Conservation (phyloP, 441 rosid genomes). For the Euphorbia schlechtendalii region DNA sequence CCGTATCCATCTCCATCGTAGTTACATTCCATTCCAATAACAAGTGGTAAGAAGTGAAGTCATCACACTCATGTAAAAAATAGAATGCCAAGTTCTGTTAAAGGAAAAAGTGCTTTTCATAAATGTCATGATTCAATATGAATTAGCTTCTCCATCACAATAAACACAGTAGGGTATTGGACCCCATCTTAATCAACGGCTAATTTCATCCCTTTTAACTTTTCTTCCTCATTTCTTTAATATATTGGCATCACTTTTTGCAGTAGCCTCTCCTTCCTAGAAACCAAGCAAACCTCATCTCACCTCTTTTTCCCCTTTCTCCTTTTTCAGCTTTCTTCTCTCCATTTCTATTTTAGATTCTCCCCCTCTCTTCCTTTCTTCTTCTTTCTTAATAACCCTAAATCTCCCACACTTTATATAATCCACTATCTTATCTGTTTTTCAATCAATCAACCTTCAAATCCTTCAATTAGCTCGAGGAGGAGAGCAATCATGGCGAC, state of each 20-base stretch:
- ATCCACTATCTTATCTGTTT: neutral
- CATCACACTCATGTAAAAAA: too few relatives aligned
- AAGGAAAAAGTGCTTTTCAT: too few relatives aligned
- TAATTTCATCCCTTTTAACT: conserved; percentile 7
- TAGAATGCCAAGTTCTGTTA: too few relatives aligned
- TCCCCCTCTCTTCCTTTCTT: neutral
- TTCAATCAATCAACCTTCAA: neutral
- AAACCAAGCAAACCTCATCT: conserved; percentile 17
- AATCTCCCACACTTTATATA: neutral
- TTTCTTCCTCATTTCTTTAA: too few relatives aligned
- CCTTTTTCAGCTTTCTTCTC: neutral
- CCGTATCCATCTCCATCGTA: too few relatives aligned
- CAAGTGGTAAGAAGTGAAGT: too few relatives aligned
- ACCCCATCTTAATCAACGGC: conserved; percentile 17
- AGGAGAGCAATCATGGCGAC: conserved; percentile 15
- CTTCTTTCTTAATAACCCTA: neutral
- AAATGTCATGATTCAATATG: too few relatives aligned
- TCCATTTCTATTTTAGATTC: neutral
- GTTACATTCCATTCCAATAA: too few relatives aligned
- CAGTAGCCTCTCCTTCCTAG: conserved; percentile 14
- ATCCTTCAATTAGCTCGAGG: neutral
- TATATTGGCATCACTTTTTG: neutral
- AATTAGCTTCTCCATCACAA: too few relatives aligned
- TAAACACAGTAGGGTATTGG: neutral
- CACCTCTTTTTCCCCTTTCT: neutral